Evolutionary conservation across 208 protist species (phyloP).

Genomic region (Lotmaria passim): DNA sequence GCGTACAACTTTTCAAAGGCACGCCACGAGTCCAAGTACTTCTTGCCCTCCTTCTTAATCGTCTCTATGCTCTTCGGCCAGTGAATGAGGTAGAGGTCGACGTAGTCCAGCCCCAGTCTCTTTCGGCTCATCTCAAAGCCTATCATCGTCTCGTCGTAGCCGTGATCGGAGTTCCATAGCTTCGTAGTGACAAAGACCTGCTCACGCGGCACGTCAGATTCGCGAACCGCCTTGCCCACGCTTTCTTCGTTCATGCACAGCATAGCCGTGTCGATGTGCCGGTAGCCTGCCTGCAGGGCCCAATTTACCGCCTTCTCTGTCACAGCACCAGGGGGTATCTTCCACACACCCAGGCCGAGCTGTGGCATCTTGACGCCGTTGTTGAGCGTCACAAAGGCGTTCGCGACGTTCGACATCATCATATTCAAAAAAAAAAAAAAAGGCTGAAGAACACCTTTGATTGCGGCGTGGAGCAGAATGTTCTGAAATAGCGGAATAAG

Average conservation of each 20-base stretch:
- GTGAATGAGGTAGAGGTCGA: constrained; percentile 97
- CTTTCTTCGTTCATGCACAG: constrained; percentile 91
- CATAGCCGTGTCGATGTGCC: constrained; percentile 86
- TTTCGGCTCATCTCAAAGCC: constrained; percentile 68
- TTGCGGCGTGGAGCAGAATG: no score
- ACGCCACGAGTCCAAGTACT: constrained; percentile 76
- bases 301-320: constrained; percentile 51
- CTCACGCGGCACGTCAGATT: constrained; percentile 63
- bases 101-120: constrained; percentile 83
- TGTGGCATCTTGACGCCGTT: constrained; percentile 85
- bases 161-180: constrained; percentile 68
- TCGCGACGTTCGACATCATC: no score
- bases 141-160: constrained; percentile 59
- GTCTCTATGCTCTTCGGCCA: constrained; percentile 37
- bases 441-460: no score
- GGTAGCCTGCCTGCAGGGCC: constrained; percentile 79
- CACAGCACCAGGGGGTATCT: constrained; percentile 41
- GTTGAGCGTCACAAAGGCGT: no score
- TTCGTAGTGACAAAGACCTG: constrained; percentile 92
- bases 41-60: constrained; percentile 45
- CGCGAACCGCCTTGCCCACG: constrained; percentile 70
- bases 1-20: constrained; percentile 86
- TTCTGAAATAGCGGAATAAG: no score
- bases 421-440: no score
- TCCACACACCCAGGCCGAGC: constrained; percentile 87